Evolutionary conservation across 352 stramenopile species (phyloP).

Genomic region (Phytopythium sindhum): DNA sequence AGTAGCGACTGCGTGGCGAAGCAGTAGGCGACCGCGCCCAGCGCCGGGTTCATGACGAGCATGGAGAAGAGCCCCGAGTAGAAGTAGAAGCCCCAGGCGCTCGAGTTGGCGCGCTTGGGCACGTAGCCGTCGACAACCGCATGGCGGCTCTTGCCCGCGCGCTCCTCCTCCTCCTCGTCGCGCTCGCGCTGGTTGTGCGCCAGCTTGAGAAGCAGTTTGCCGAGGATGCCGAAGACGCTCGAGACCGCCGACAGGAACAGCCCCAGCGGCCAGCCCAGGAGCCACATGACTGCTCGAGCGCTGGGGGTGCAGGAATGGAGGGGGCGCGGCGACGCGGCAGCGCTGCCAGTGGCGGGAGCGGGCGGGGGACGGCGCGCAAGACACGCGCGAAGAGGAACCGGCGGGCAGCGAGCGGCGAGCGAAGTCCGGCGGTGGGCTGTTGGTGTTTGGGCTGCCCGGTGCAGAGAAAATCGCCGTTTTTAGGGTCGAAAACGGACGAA

Average conservation of each 20-base stretch:
- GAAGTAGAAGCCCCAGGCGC: constrained; percentile 63
- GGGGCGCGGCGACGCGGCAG: no score
- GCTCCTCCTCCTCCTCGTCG: constrained; percentile 37
- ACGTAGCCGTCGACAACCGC: constrained; percentile 7
- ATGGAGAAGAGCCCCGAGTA: constrained; percentile 68
- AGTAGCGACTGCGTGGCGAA: constrained; percentile 80
- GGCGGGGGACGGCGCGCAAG: no score
- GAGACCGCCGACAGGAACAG: constrained; percentile 72
- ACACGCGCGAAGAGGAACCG: no score
- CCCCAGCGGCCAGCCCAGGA: constrained; percentile 74
- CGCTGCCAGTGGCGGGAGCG: no score
- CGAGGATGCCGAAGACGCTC: constrained; percentile 76
- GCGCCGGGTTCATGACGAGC: constrained; percentile 69
- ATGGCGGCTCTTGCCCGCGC: constrained; percentile 22
- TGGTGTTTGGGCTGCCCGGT: no score
- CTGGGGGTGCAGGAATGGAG: no score
- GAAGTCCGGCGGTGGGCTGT: no score
- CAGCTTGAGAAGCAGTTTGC: constrained; percentile 81
- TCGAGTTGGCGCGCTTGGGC: constrained; percentile 9
- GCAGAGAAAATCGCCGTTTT: no score
- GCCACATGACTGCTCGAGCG: constrained; percentile 18
- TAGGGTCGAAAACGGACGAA: no score
- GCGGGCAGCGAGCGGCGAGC: no score
- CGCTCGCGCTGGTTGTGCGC: constrained; percentile 67
- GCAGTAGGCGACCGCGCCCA: constrained; percentile 65